These are phyloP conservation scores for Alnus glutinosa DNA, from an alignment of 306 rosid genomes.

Conservation along the genomic window DNA sequence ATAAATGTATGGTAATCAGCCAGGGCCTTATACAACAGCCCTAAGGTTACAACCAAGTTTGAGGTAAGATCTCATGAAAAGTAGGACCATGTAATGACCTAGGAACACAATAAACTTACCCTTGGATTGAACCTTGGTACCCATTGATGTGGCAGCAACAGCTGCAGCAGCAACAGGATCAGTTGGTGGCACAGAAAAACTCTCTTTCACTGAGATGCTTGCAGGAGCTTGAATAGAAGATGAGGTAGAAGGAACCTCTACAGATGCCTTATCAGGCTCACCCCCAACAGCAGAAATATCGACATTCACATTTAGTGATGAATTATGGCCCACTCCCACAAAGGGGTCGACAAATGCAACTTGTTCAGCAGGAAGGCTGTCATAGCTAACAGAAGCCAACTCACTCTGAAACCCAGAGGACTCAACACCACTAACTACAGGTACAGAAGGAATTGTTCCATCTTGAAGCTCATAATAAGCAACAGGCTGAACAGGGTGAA, in stretches of 20 bases:
- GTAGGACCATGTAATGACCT: constrained; percentile 17
- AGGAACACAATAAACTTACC: constrained; percentile 47
- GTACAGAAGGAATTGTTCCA: constrained; percentile 41
- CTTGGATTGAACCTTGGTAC: constrained; percentile 68
- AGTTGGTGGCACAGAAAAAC: constrained; percentile 36
- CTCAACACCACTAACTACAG: constrained; percentile 28
- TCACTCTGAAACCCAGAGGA: constrained; percentile 24
- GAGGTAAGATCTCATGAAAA: constrained; percentile 11
- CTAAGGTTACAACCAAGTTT: constrained; percentile 14
- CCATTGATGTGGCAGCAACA: constrained; percentile 44
- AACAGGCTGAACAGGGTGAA: constrained; percentile 51
- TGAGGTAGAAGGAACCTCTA: constrained; percentile 53
- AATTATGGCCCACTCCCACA: constrained; percentile 39
- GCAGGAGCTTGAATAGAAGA: constrained; percentile 53
- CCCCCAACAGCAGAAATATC: constrained; percentile 25
- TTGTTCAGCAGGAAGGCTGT: constrained; percentile 23
- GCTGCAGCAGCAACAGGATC: constrained; percentile 38
- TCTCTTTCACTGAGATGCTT: constrained; percentile 41
- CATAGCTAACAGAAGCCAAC: constrained; percentile 32
- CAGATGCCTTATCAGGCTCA: constrained; percentile 41
- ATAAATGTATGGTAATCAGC: neutral
- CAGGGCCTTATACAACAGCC: neutral
- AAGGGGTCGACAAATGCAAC: constrained; percentile 22
- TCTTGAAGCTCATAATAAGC: constrained; percentile 61
- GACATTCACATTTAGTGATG: constrained; percentile 27